phyloP scores from a whole-genome alignment of 495 filamentous ascomycete species.

The Penicillium robsamsonii region DNA sequence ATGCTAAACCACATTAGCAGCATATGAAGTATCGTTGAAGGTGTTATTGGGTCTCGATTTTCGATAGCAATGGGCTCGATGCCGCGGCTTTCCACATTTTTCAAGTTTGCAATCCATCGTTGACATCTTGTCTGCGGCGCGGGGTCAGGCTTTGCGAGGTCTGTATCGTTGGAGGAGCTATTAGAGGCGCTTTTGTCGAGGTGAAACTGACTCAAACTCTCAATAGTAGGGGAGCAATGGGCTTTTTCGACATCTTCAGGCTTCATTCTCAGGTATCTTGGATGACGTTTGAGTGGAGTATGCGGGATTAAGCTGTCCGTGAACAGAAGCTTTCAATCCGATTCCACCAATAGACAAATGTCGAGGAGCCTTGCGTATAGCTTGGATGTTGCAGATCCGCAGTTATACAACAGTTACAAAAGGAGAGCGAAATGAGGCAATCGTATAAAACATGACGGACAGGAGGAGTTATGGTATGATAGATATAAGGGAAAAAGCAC shows the following conservation, averaged over 20 bases:
- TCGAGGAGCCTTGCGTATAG: neutral
- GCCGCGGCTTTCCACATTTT: constrained; percentile 63
- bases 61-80: constrained; percentile 63
- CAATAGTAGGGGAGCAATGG: constrained; percentile 16
- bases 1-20: constrained; percentile 70
- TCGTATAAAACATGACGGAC: neutral
- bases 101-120: constrained; percentile 38
- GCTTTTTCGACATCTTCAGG: constrained; percentile 26
- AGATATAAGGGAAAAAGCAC: constrained; percentile 19
- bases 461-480: constrained; percentile 20
- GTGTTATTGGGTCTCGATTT: constrained; percentile 42
- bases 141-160: constrained; percentile 10
- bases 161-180: constrained; percentile 18
- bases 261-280: constrained; percentile 15
- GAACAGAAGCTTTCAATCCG: neutral
- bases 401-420: constrained; percentile 2
- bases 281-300: neutral
- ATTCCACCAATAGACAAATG: neutral
- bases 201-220: constrained; percentile 19
- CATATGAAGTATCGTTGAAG: constrained; percentile 54
- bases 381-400: constrained; percentile 5
- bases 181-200: constrained; percentile 21
- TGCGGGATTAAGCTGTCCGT: neutral
- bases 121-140: constrained; percentile 25
- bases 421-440: neutral